Base-by-base conservation (phyloP, 345 rosid genomes). In the Boechera stricta region DNA sequence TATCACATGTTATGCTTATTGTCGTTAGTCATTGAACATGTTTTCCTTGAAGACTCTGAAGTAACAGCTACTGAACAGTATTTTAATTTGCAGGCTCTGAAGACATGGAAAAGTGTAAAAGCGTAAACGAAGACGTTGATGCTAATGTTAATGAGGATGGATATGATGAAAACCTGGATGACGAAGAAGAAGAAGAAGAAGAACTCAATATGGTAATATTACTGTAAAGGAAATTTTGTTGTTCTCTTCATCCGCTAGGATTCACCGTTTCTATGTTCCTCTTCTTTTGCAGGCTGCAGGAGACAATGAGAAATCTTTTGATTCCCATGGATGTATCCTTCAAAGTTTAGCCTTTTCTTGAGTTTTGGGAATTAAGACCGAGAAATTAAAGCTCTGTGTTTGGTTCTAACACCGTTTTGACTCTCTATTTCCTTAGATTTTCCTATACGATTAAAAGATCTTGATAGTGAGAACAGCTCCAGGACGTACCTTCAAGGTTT, bases 401-500 rank as follows among this genome's bases (percentile, higher is more conserved):
- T 75, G 33, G 47, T 52, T 61, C 24, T 15, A 61, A 61, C 63
- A 29, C 39, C 62, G 10, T 67, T 57, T 58, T 44, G 57, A 13
- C 48, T 15, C 16, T 41, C 51, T 71, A 29, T 47, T 69, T 53
- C 59, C 28, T 51, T 51, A 24, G 6, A 32, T 51, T 73, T 90
- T 87, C 97, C 91, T 87, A 75, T 70, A 84, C 44, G 33, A 54
- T 72, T 18, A 10, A 11, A 81, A 84, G 92, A 83, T 86, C 24
- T 84, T 44, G 94, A 86, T 70, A 80, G 58, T 76, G 96, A 80
- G 64, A 88, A 78, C 88, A 89, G 89, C 82, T 92, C 99, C 26
- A 87, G 86, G 75, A 80, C 85, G 64, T 89, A 88, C 77, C 81
- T 95, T 77, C 99, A 91, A 89, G 96, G 91, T 65, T 91, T 95